Evolutionary conservation across 2,329 filamentous ascomycete species (phyloP).

Genomic region (Byssothecium circinans): DNA sequence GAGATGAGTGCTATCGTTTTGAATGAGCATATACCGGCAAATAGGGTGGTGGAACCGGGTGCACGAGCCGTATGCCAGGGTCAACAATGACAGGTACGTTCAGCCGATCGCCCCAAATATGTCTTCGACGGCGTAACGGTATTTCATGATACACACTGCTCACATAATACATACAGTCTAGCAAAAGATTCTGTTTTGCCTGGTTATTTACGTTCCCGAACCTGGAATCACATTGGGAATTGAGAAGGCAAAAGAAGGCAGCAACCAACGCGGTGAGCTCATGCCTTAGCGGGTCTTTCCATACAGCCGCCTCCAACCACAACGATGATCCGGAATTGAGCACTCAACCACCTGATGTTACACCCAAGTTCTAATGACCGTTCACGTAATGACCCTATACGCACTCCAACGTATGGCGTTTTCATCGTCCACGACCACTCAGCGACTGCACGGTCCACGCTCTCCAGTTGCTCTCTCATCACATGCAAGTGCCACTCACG

Average conservation of each 20-base stretch:
- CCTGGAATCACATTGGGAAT: background rate
- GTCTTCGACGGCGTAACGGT: background rate
- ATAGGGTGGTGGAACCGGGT: slow-evolving; percentile 1
- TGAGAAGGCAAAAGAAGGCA: slow-evolving; percentile 12
- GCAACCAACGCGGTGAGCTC: slow-evolving; percentile 4
- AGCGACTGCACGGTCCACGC: slow-evolving; percentile 1
- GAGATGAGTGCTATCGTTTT: slow-evolving; percentile 11
- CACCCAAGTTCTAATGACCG: slow-evolving; percentile 2
- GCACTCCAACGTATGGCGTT: slow-evolving; percentile 3
- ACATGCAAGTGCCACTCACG: slow-evolving; percentile 9
- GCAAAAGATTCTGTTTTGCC: background rate
- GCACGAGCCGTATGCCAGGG: background rate
- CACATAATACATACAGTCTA: slow-evolving; percentile 2
- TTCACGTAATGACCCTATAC: slow-evolving; percentile 3
- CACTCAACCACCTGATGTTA: slow-evolving; percentile 1
- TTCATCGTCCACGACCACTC: background rate
- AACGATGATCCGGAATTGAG: background rate
- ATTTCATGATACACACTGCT: background rate
- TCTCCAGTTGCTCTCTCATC: slow-evolving; percentile 3
- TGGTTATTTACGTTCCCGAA: background rate
- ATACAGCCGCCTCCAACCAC: slow-evolving; percentile 3
- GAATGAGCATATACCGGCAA: background rate
- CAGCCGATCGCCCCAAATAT: background rate
- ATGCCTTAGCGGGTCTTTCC: slow-evolving; percentile 1
- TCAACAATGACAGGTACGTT: background rate